Conservation (phyloP, 768 basidiomycete genomes). For the Pholiota molesta region DNA sequence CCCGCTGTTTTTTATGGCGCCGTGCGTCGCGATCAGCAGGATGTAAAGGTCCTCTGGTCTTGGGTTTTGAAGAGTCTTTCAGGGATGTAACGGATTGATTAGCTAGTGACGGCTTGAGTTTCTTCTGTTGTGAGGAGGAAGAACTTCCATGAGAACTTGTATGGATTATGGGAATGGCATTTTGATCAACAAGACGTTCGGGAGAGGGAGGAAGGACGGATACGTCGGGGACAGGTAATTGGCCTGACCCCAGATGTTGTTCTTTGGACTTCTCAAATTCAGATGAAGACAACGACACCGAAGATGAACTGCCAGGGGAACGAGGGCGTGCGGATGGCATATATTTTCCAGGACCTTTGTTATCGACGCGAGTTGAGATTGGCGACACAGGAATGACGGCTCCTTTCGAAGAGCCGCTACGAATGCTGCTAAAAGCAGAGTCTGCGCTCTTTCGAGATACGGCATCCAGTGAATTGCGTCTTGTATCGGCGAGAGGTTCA, state of each 20-base stretch:
- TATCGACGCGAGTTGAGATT: slow-evolving; percentile 17
- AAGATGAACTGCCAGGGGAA: slow-evolving; percentile 20
- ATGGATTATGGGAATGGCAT: slow-evolving; percentile 11
- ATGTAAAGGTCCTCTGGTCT: neutral
- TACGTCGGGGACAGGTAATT: slow-evolving; percentile 20
- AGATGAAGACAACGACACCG: slow-evolving; percentile 8
- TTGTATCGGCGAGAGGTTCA: slow-evolving; percentile 54
- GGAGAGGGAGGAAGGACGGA: slow-evolving; percentile 25
- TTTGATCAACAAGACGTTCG: slow-evolving; percentile 13
- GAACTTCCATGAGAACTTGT: slow-evolving; percentile 18
- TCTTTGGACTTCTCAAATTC: slow-evolving; percentile 12
- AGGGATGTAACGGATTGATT: slow-evolving; percentile 17
- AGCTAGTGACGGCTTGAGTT: slow-evolving; percentile 7
- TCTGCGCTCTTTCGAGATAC: slow-evolving; percentile 49
- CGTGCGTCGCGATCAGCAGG: slow-evolving; percentile 6
- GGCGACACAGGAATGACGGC: slow-evolving; percentile 19
- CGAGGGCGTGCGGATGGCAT: slow-evolving; percentile 3
- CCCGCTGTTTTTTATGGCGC: slow-evolving; percentile 34
- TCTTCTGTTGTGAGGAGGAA: slow-evolving; percentile 17
- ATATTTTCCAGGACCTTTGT: neutral
- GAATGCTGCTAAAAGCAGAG: slow-evolving; percentile 43
- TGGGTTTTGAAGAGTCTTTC: slow-evolving; percentile 15
- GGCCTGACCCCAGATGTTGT: neutral
- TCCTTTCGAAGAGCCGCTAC: slow-evolving; percentile 35
- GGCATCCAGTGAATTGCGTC: slow-evolving; percentile 47